Base-by-base conservation (phyloP, 192 early-diverging fungal genomes). In the Backusella psychrophila region DNA sequence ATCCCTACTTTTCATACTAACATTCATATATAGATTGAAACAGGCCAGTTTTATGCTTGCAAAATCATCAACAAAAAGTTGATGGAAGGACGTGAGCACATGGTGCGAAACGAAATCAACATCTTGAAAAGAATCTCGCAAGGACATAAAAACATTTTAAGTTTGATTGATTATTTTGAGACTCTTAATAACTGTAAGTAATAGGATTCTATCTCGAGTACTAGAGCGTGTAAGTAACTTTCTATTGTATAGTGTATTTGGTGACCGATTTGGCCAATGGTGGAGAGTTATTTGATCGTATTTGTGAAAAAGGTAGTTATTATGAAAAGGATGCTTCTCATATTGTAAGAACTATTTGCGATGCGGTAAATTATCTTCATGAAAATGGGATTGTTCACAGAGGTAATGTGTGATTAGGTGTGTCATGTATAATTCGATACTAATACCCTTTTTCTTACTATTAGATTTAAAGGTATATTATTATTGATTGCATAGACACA, bases 211-310 rank as follows among this genome's bases (percentile, higher is more conserved):
- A 3, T 1, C 3, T 8, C 9, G 38, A 11, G 87, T 71, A n/a
- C n/a, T 12, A 11, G 11, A 63, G n/a, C n/a, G 14, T 4, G 0
- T 8, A 38, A 26, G 31, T 41, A 14, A 31, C 15, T 33, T 19
- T 69, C 7, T 69, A 12, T 41, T 29, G 36, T 21, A 15, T 67
- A 91, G 89, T 92, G 42, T 96, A 96, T 73, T 75, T 96, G 44
- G 89, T 96, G n/a, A 93, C 89, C 14, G 94, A 94, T 76, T 81
- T 92, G 52, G 93, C 90, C 31, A 87, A 87, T 4, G 98, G 98
- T 36, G 97, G 97, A 35, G 98, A 99, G 82, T 84, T 99, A 34
- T 98, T 98, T 81, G 94, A 98, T 75, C 87, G 93, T 52, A 94
- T 99, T 68, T 89, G 81, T 77, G 86, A 80, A 65, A 88, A 89